Base-by-base conservation (phyloP, 1,284 basidiomycete genomes). In the Chalciporus sp. region DNA sequence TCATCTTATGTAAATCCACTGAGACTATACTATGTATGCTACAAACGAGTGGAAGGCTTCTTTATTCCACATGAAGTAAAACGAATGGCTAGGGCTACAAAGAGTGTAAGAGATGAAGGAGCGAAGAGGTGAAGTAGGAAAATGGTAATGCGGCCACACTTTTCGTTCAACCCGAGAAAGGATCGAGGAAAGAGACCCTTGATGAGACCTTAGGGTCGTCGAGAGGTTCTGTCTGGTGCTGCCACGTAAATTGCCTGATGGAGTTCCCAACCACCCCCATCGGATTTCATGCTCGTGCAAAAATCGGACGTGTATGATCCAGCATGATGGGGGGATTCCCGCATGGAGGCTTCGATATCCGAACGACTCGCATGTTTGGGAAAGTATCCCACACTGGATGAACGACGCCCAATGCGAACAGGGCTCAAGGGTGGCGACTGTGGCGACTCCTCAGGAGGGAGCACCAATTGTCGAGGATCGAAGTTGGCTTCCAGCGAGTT, bases 211-310 rank as follows among this genome's bases (percentile, higher is more conserved):
- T 2, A 23, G 4, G 26, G 20, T 20, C 10, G 14, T 53, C 40
- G 44, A 3, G 3, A 12, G 35, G 43, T 74, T 61, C 77, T 74
- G 53, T 71, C 70, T 49, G 74, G 70, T 43, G 76, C 72, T 4
- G 73, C 74, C 74, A 76, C 73, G 58, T 72, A 73, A 42, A 76
- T 67, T 27, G 58, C 69, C 31, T 69, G 68, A 4, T 47, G 56
- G 16, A 29, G 58, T 52, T 52, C 57, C 20, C 23, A 39, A 29
- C 17, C 12, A 19, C 12, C 44, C n/a, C n/a, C n/a, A 23, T n/a
- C 16, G 7, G 12, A 16, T 33, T 29, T 7, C 10, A 9, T 42
- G 16, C 7, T 39, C 23, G 19, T 17, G 31, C 31, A 48, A 46
- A 42, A 3, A 26, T 33, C 49, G 37, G 17, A 42, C 29, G 1